Evolutionary conservation across 306 rosid genomes (phyloP).

Genomic region (Prunus mira): DNA sequence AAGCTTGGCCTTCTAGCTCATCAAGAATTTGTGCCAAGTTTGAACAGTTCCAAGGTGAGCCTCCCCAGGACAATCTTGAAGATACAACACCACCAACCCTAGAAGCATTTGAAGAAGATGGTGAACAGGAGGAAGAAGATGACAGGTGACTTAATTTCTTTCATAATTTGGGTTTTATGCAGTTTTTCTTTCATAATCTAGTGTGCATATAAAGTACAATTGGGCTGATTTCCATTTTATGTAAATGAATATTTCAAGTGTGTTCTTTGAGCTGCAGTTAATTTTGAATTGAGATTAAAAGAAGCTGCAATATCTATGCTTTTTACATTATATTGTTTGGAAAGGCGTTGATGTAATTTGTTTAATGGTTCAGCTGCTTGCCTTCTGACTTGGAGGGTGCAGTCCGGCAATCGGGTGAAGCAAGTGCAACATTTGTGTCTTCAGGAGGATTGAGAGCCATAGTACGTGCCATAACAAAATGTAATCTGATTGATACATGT

Average conservation of each 20-base stretch:
- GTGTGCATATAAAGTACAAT: neutral
- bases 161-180: neutral
- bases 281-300: neutral
- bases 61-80: conserved; percentile 29
- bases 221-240: neutral
- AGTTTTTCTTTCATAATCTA: neutral
- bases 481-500: conserved; percentile 10
- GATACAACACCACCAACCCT: conserved; percentile 34
- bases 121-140: conserved; percentile 46
- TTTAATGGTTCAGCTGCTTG: conserved; percentile 70
- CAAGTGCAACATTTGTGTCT: conserved; percentile 65
- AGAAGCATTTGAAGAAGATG: conserved; percentile 21
- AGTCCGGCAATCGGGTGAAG: conserved; percentile 79
- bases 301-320: neutral
- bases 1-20: conserved; percentile 1
- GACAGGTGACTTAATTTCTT: conserved; percentile 55
- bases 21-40: conserved; percentile 70
- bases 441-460: conserved; percentile 94
- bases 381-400: conserved; percentile 94
- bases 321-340: neutral
- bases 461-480: conserved; percentile 42
- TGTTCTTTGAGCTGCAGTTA: neutral
- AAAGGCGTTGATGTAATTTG: conserved; percentile 21
- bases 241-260: neutral
- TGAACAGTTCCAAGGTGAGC: conserved; percentile 67